phyloP scores from a whole-genome alignment of 345 rosid genomes.

The Hibiscus mutabilis region DNA sequence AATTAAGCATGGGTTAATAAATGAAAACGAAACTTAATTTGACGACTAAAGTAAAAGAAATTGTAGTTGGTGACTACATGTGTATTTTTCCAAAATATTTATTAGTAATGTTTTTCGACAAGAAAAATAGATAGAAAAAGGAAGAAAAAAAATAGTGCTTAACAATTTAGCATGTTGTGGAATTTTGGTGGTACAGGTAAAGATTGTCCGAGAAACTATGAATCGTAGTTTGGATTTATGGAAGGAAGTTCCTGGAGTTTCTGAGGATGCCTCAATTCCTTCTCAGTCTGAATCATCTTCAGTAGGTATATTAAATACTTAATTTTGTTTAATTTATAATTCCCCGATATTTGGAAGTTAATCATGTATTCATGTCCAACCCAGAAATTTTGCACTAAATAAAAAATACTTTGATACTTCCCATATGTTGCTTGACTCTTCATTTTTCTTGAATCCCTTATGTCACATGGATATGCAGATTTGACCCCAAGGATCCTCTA shows the following conservation, averaged over 20 bases:
- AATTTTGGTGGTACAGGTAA: conserved; percentile 43
- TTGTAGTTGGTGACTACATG: no score
- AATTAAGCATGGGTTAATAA: no score
- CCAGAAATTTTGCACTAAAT: neutral
- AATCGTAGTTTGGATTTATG: conserved; percentile 67
- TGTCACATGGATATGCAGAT: no score
- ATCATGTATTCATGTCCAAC: neutral
- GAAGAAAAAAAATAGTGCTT: neutral
- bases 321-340: conserved; percentile 7
- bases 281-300: conserved; percentile 42
- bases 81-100: no score
- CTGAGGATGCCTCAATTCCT: conserved; percentile 32
- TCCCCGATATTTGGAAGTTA: neutral
- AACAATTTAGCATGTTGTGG: neutral
- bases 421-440: no score
- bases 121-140: neutral
- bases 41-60: no score
- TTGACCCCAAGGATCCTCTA: no score
- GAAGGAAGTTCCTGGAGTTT: conserved; percentile 54
- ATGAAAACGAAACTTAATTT: no score
- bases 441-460: no score
- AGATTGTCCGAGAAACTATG: conserved; percentile 86
- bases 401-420: no score
- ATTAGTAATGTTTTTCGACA: neutral
- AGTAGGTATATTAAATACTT: conserved; percentile 35